Evolutionary conservation across 805 yeast species (phyloP).

Genomic region (Metschnikowia santaceciliae): DNA sequence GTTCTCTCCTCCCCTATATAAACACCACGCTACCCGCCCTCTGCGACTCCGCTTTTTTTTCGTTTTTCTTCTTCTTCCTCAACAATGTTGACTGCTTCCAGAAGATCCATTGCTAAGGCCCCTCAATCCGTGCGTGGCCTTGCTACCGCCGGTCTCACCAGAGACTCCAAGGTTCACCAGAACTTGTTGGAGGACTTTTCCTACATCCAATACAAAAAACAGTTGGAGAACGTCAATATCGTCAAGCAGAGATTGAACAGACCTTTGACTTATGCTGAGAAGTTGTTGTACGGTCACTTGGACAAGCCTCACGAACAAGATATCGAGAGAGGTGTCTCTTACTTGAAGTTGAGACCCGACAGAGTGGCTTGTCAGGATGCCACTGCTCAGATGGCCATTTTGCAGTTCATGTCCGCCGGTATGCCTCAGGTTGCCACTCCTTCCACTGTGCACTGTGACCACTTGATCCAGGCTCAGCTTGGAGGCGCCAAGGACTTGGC

Average conservation of each 20-base stretch:
- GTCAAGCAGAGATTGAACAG: conserved; percentile 77
- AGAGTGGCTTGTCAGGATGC: conserved; percentile 99
- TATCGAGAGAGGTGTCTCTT: conserved; percentile 81
- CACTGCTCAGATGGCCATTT: conserved; percentile 96
- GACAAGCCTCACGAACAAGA: conserved; percentile 89
- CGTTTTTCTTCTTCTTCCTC: conserved; percentile 4
- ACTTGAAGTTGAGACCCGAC: conserved; percentile 93
- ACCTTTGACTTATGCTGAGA: conserved; percentile 94
- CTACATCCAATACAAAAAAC: conserved; percentile 87
- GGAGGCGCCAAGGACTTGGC: conserved; percentile 85
- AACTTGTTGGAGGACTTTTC: conserved; percentile 79
- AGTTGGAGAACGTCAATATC: conserved; percentile 81
- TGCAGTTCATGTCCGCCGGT: conserved; percentile 96
- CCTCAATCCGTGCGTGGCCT: conserved; percentile 21
- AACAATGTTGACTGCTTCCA: conserved; percentile 42
- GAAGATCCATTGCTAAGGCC: conserved; percentile 26
- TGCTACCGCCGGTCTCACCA: conserved; percentile 20
- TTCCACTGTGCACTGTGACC: conserved; percentile 96
- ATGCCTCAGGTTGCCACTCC: conserved; percentile 90
- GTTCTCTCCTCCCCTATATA: conserved; percentile 13
- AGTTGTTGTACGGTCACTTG: conserved; percentile 90
- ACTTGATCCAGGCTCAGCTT: conserved; percentile 90
- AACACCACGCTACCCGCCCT: conserved; percentile 6
- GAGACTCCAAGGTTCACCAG: conserved; percentile 39
- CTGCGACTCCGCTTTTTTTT: conserved; percentile 4